A percentile compares a stretch with the other conserved stretches of the same genome.
These are phyloP conservation scores for Pisolithus thermaeus DNA, from an alignment of 1,284 basidiomycete species.

Conservation along the genomic window DNA sequence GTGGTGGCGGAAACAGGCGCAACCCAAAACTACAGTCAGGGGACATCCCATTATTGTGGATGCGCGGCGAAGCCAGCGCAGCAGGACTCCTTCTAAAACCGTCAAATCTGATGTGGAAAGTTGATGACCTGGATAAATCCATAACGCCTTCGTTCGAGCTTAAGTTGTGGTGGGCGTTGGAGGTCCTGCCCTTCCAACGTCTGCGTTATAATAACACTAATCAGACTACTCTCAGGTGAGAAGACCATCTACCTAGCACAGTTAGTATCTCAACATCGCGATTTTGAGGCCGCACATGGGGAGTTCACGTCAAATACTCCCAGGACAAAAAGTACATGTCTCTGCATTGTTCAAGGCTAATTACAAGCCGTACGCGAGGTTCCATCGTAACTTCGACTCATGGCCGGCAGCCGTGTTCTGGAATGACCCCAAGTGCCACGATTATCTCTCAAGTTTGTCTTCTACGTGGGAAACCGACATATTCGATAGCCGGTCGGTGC, in stretches of 20 bases:
- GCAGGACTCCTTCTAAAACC: constrained; percentile 20
- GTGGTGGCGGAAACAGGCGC: constrained; percentile 26
- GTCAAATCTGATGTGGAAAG: constrained; percentile 23
- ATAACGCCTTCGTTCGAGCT: constrained; percentile 17
- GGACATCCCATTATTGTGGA: constrained; percentile 30
- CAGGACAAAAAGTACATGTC: constrained; percentile 28
- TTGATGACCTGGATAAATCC: constrained; percentile 22
- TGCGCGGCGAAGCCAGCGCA: constrained; percentile 26
- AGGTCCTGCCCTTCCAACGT: constrained; percentile 22
- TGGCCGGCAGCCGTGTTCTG: constrained; percentile 28
- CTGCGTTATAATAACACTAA: constrained; percentile 24
- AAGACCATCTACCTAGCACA: background rate
- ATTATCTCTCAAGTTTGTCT: constrained; percentile 12
- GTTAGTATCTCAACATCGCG: constrained; percentile 8
- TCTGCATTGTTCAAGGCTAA: constrained; percentile 26
- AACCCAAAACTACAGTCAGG: constrained; percentile 25
- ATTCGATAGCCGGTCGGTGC: constrained; percentile 19
- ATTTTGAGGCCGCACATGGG: constrained; percentile 25
- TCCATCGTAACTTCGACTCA: constrained; percentile 12
- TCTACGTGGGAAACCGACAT: constrained; percentile 26
- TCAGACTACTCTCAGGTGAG: constrained; percentile 15
- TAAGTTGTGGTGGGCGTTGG: constrained; percentile 24
- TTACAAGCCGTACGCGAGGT: constrained; percentile 21
- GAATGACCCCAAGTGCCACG: constrained; percentile 25
- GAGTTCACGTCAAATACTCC: constrained; percentile 19